phyloP scores from a whole-genome alignment of 257 asterid species.

The Solanum acaule region DNA sequence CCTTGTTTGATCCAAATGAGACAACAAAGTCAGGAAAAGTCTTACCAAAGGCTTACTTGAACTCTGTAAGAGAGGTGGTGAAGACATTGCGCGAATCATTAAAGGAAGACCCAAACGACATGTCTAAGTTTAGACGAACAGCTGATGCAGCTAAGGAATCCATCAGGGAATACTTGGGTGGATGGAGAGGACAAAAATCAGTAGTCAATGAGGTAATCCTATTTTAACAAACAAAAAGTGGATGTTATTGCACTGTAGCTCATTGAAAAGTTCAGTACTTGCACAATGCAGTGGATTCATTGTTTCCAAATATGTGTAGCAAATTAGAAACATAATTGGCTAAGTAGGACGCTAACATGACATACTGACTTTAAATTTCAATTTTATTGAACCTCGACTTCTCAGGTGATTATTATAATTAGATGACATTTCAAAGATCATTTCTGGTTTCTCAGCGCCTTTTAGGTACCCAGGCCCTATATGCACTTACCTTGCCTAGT shows the following conservation, averaged over 20 bases:
- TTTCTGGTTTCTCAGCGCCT: not conserved
- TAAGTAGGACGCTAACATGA: not conserved
- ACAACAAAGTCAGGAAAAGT: conserved; percentile 76
- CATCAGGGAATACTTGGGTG: conserved; percentile 55
- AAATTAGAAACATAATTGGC: not conserved
- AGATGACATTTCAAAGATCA: not conserved
- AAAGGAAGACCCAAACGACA: conserved; percentile 56
- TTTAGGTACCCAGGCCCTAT: not conserved
- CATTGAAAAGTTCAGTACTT: not conserved
- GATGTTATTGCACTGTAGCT: not conserved
- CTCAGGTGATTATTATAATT: not conserved
- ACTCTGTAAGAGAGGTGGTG: conserved; percentile 80
- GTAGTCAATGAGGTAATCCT: conserved; percentile 59
- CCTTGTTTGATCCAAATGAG: conserved; percentile 80
- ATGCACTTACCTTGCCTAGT: not conserved
- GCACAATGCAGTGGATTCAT: not conserved
- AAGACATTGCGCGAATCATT: conserved; percentile 75
- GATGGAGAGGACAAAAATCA: conserved; percentile 70
- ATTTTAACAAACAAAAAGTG: not conserved
- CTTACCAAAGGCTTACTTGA: conserved; percentile 80
- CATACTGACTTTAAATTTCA: not conserved
- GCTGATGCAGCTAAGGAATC: conserved; percentile 96
- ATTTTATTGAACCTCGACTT: not conserved
- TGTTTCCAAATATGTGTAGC: not conserved
- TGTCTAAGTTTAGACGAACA: conserved; percentile 72